Evolutionary conservation across 345 rosid genomes (phyloP).

Genomic region (Moricandia moricandioides): DNA sequence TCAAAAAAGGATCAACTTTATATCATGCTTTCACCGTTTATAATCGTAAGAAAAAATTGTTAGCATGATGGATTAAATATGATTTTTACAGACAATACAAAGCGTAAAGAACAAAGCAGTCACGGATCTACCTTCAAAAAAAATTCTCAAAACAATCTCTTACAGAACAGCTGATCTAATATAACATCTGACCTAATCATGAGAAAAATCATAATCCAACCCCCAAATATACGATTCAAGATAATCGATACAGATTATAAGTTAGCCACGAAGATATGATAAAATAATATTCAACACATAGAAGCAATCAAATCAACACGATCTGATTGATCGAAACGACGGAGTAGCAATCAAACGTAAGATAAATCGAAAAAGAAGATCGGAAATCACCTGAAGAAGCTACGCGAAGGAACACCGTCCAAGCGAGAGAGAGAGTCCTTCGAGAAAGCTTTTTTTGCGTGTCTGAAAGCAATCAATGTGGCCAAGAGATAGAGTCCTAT

Average conservation of each 20-base stretch:
- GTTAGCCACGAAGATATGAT: neutral
- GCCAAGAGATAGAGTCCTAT: neutral
- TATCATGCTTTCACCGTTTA: neutral
- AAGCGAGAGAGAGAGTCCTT: neutral
- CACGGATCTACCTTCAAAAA: neutral
- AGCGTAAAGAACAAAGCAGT: neutral
- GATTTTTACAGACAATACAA: neutral
- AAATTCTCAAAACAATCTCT: neutral
- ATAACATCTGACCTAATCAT: neutral
- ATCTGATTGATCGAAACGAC: neutral
- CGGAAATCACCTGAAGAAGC: conserved; percentile 16
- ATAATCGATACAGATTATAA: neutral
- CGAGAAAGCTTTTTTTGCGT: neutral
- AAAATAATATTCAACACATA: neutral
- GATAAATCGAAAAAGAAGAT: neutral
- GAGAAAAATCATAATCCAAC: neutral
- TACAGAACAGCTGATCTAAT: neutral
- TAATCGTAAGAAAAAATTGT: neutral
- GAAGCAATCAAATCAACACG: neutral
- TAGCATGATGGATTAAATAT: neutral
- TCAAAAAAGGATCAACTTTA: neutral
- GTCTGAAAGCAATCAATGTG: conserved; percentile 1
- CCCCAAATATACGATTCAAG: neutral
- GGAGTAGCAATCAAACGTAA: neutral
- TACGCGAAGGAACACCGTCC: neutral